phyloP scores from a whole-genome alignment of 2,329 filamentous ascomycete genomes.

The Diaporthe batatas region DNA sequence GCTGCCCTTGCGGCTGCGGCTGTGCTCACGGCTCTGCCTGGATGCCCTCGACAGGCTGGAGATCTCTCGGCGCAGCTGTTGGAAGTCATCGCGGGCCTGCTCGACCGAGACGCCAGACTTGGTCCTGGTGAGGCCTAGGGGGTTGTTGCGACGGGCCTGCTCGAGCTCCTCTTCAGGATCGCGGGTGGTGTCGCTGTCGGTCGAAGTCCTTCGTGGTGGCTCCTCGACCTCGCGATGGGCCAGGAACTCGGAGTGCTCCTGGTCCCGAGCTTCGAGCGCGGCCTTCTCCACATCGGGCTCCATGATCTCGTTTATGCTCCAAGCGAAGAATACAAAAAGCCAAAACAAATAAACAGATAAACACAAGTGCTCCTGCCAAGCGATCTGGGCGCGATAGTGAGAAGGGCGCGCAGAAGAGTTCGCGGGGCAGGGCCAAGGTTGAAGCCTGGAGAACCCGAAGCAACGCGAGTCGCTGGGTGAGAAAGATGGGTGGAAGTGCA shows the following conservation, averaged over 20 bases:
- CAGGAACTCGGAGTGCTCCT: slow-evolving; percentile 29
- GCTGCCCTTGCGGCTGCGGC: slow-evolving; percentile 45
- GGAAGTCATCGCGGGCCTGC: slow-evolving; percentile 78
- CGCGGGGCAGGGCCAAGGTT: slow-evolving; percentile 34
- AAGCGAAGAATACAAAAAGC: neutral
- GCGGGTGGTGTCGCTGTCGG: slow-evolving; percentile 44
- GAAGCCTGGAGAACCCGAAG: slow-evolving; percentile 9
- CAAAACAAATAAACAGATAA: neutral
- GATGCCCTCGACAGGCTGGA: slow-evolving; percentile 69
- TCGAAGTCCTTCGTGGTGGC: slow-evolving; percentile 41
- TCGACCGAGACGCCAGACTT: slow-evolving; percentile 71
- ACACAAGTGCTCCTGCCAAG: neutral
- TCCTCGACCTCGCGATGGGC: slow-evolving; percentile 43
- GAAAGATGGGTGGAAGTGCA: neutral
- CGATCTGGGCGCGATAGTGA: slow-evolving; percentile 19
- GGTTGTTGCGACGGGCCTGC: slow-evolving; percentile 60
- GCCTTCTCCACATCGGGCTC: slow-evolving; percentile 45
- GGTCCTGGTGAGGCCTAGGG: slow-evolving; percentile 59
- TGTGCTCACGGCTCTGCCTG: slow-evolving; percentile 48
- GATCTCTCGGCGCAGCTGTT: slow-evolving; percentile 73
- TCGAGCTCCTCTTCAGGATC: slow-evolving; percentile 57
- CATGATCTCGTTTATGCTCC: slow-evolving; percentile 35
- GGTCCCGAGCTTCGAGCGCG: slow-evolving; percentile 27
- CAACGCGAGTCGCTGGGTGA: slow-evolving; percentile 2
- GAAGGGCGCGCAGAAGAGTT: slow-evolving; percentile 23